These are phyloP conservation scores for Orbilia oligospora DNA, from an alignment of 2,329 filamentous ascomycete species.

Conservation along the genomic window DNA sequence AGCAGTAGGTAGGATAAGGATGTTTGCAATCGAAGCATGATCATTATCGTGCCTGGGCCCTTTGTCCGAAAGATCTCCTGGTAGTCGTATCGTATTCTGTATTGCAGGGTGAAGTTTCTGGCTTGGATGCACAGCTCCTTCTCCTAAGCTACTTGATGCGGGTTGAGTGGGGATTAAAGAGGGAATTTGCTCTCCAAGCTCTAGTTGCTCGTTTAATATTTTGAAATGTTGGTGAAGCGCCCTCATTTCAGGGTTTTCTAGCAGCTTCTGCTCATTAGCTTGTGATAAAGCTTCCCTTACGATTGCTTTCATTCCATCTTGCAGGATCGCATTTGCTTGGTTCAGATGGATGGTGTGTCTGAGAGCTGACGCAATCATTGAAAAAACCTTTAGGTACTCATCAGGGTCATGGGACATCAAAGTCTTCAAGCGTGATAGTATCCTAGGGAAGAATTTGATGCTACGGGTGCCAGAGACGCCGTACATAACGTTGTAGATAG, in stretches of 20 bases:
- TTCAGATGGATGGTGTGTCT: slow-evolving; percentile 62
- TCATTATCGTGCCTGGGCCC: slow-evolving; percentile 65
- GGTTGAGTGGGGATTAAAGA: slow-evolving; percentile 45
- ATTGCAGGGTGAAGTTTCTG: slow-evolving; percentile 33
- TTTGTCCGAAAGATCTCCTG: slow-evolving; percentile 62
- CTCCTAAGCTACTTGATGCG: slow-evolving; percentile 16
- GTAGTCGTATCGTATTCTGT: slow-evolving; percentile 61
- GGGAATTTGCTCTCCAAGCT: slow-evolving; percentile 63
- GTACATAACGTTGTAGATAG: slow-evolving; percentile 69
- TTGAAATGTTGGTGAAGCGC: slow-evolving; percentile 56
- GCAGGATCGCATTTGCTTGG: slow-evolving; percentile 61
- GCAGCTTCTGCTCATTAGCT: slow-evolving; percentile 59
- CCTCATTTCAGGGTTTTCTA: slow-evolving; percentile 61
- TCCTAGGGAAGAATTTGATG: slow-evolving; percentile 65
- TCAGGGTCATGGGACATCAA: slow-evolving; percentile 34
- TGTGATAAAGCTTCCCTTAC: slow-evolving; percentile 61
- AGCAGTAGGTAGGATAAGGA: slow-evolving; percentile 65
- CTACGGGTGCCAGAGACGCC: slow-evolving; percentile 67
- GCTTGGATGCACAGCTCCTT: slow-evolving; percentile 14
- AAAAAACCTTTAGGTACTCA: slow-evolving; percentile 39
- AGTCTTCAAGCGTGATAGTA: slow-evolving; percentile 61
- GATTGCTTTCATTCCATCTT: slow-evolving; percentile 60
- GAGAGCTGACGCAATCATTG: slow-evolving; percentile 45
- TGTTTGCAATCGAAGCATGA: slow-evolving; percentile 65
- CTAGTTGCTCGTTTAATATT: slow-evolving; percentile 61